phyloP scores from a whole-genome alignment of 2,329 filamentous ascomycete genomes.

The Aureobasidium sp. region DNA sequence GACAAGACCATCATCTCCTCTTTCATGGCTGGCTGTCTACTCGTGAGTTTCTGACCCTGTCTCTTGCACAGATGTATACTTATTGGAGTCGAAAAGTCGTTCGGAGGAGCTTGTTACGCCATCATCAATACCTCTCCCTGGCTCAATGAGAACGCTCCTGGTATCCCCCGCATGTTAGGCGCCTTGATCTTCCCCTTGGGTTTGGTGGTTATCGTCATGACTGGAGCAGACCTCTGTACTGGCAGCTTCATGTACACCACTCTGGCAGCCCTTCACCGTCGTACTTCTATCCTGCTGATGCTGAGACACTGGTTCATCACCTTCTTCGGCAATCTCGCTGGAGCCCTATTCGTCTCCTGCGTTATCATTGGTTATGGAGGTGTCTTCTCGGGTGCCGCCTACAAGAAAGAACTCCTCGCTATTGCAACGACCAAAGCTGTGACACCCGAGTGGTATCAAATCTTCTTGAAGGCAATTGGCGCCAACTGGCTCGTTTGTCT shows the following conservation, averaged over 20 bases:
- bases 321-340: slow-evolving; percentile 26
- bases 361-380: slow-evolving; percentile 24
- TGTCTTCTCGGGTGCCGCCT: slow-evolving; percentile 29
- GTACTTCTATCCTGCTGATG: slow-evolving; percentile 21
- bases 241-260: slow-evolving; percentile 33
- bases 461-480: slow-evolving; percentile 48
- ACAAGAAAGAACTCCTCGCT: slow-evolving; percentile 34
- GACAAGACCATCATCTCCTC: slow-evolving; percentile 46
- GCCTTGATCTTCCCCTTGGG: slow-evolving; percentile 28
- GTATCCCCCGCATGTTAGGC: slow-evolving; percentile 25
- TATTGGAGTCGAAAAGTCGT: slow-evolving; percentile 22
- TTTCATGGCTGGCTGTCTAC: slow-evolving; percentile 43
- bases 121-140: slow-evolving; percentile 22
- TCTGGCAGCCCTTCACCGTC: slow-evolving; percentile 35
- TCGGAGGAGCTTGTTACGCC: slow-evolving; percentile 32
- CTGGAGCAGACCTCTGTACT: slow-evolving; percentile 27
- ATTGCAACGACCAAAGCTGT: slow-evolving; percentile 44
- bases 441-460: slow-evolving; percentile 41
- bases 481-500: slow-evolving; percentile 42
- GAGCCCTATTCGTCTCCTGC: slow-evolving; percentile 23
- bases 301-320: slow-evolving; percentile 22
- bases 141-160: slow-evolving; percentile 25
- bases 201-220: slow-evolving; percentile 25
- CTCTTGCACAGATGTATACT: too few relatives aligned
- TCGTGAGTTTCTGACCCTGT: slow-evolving; percentile 17